Evolutionary conservation across 2,329 filamentous ascomycete genomes (phyloP).

Genomic region (Claviceps maximensis): DNA sequence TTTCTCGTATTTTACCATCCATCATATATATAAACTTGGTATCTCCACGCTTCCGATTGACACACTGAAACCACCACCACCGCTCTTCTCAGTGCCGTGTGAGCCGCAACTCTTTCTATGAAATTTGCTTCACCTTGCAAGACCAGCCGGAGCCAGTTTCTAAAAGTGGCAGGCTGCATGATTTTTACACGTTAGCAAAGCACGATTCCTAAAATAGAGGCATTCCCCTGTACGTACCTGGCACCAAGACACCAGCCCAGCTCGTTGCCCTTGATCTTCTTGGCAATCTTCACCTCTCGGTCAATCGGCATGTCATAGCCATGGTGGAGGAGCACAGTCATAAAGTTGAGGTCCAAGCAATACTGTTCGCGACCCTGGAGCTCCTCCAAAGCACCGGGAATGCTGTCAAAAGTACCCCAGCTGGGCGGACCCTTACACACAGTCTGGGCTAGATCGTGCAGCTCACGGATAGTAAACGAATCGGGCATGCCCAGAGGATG

Average conservation of each 20-base stretch:
- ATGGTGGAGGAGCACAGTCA: slow-evolving; percentile 82
- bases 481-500: slow-evolving; percentile 96
- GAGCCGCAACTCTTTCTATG: slow-evolving; percentile 24
- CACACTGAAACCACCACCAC: too few relatives aligned
- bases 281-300: slow-evolving; percentile 91
- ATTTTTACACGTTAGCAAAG: slow-evolving; percentile 7
- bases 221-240: slow-evolving; percentile 50
- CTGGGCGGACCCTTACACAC: slow-evolving; percentile 67
- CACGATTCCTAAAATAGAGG: not conserved
- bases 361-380: slow-evolving; percentile 73
- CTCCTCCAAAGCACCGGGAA: slow-evolving; percentile 69
- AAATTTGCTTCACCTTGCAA: slow-evolving; percentile 70
- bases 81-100: not conserved
- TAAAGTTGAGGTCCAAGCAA: slow-evolving; percentile 93
- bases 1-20: too few relatives aligned
- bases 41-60: too few relatives aligned
- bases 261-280: slow-evolving; percentile 97
- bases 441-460: slow-evolving; percentile 70
- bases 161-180: slow-evolving; percentile 63
- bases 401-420: slow-evolving; percentile 69
- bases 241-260: slow-evolving; percentile 96
- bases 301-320: slow-evolving; percentile 98
- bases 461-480: slow-evolving; percentile 81
- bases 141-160: slow-evolving; percentile 76
- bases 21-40: too few relatives aligned